A percentile compares a stretch with the other conserved stretches of the same genome.
Evolutionary conservation across 768 basidiomycete genomes (phyloP).

Genomic region (Suillus tomentosus): DNA sequence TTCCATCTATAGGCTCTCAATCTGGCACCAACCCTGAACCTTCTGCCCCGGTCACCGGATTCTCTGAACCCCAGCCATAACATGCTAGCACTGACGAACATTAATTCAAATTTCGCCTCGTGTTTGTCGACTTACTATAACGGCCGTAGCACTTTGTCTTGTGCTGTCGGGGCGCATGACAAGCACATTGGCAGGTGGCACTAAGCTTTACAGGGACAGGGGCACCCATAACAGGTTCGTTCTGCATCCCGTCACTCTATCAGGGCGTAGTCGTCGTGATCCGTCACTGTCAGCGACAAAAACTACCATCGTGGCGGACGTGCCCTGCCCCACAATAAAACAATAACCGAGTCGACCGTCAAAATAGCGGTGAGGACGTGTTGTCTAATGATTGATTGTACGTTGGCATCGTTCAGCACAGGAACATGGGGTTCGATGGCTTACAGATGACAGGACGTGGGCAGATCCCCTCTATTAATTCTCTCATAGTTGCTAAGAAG

Average conservation of each 20-base stretch:
- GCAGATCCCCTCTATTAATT: slow-evolving; percentile 6
- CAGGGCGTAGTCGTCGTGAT: not conserved
- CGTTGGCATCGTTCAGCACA: not conserved
- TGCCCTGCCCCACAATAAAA: no score
- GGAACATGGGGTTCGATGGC: not conserved
- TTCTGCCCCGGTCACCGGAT: slow-evolving; percentile 7
- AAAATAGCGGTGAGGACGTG: not conserved
- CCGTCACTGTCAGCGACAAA: not conserved
- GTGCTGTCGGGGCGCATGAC: no score
- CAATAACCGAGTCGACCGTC: not conserved
- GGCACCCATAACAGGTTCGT: not conserved
- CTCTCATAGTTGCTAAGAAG: slow-evolving; percentile 1
- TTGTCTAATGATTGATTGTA: not conserved
- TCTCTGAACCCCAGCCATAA: not conserved
- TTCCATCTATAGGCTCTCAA: slow-evolving; percentile 3
- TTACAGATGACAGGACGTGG: slow-evolving; percentile 10
- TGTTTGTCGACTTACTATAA: not conserved
- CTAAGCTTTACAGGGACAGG: not conserved
- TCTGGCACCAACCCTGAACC: slow-evolving; percentile 2
- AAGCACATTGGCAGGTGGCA: not conserved
- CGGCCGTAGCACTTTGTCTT: not conserved
- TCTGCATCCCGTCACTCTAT: not conserved
- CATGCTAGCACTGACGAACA: not conserved
- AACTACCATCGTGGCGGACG: not conserved
- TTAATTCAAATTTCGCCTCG: not conserved